phyloP scores from a whole-genome alignment of 257 asterid species.

The Petrea volubilis region DNA sequence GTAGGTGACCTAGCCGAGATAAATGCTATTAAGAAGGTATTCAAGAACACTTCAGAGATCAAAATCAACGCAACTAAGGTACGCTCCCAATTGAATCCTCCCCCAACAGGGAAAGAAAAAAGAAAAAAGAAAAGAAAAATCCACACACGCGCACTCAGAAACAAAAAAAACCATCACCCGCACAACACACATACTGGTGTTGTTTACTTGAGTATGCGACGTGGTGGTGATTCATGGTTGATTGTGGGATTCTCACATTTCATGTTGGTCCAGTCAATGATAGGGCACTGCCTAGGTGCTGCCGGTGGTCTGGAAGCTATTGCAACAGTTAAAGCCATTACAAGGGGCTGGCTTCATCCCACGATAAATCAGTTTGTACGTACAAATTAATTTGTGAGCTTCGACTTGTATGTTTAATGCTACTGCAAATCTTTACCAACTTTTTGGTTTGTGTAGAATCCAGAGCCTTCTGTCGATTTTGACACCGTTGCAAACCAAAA shows the following conservation, averaged over 20 bases:
- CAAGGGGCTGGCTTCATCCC: conserved; percentile 94
- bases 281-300: conserved; percentile 94
- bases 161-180: background rate
- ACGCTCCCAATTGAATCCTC: conserved; percentile 20
- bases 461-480: conserved; percentile 84
- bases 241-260: conserved; percentile 12
- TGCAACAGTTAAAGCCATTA: conserved; percentile 85
- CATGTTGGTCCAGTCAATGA: conserved; percentile 67
- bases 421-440: background rate
- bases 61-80: conserved; percentile 94
- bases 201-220: background rate
- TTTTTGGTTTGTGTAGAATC: conserved; percentile 52
- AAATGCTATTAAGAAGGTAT: conserved; percentile 61
- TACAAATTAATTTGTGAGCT: conserved; percentile 9
- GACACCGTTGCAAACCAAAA: conserved; percentile 85
- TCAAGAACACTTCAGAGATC: conserved; percentile 56
- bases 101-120: no score
- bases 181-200: background rate
- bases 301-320: conserved; percentile 92
- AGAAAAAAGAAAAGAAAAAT: no score
- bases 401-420: background rate
- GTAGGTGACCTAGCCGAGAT: conserved; percentile 68
- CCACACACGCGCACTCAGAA: background rate
- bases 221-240: background rate
- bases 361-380: conserved; percentile 83